phyloP scores from a whole-genome alignment of 2,329 filamentous ascomycete species.

The Colletotrichum lentis region DNA sequence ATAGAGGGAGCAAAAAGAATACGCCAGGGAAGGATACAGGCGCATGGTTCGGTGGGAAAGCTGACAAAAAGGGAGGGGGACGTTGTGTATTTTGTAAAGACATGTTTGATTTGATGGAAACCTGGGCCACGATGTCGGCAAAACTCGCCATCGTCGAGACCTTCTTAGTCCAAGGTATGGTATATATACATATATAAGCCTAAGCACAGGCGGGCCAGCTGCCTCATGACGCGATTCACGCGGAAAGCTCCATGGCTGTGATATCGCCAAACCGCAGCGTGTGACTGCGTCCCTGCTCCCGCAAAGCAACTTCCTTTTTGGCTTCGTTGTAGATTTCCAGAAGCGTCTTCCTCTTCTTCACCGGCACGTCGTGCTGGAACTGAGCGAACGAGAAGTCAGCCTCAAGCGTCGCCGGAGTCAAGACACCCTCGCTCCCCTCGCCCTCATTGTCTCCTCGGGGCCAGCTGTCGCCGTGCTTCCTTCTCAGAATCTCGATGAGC shows the following conservation, averaged over 20 bases:
- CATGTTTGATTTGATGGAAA: no score
- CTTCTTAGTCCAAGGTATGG: no score
- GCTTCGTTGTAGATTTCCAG: background rate
- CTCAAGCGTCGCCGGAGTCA: background rate
- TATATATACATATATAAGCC: no score
- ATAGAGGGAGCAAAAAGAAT: fast-evolving
- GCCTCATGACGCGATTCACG: background rate
- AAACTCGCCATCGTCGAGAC: background rate
- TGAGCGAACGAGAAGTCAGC: no score
- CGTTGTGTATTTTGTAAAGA: no score
- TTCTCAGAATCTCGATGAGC: background rate
- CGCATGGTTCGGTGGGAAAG: background rate
- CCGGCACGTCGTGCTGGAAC: background rate
- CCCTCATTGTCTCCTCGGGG: background rate
- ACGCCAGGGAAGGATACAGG: background rate
- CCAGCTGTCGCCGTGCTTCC: background rate
- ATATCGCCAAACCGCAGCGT: background rate
- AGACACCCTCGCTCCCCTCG: background rate
- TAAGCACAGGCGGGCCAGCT: no score
- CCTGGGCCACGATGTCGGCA: no score
- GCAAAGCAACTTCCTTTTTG: background rate
- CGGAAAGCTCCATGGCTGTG: background rate
- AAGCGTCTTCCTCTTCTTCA: background rate
- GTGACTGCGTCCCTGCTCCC: background rate
- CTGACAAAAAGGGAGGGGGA: background rate